Percentiles rank a stretch among this genome's conserved stretches.
phyloP scores from a whole-genome alignment of 2,329 filamentous ascomycete genomes.

The Fusarium coffeatum region DNA sequence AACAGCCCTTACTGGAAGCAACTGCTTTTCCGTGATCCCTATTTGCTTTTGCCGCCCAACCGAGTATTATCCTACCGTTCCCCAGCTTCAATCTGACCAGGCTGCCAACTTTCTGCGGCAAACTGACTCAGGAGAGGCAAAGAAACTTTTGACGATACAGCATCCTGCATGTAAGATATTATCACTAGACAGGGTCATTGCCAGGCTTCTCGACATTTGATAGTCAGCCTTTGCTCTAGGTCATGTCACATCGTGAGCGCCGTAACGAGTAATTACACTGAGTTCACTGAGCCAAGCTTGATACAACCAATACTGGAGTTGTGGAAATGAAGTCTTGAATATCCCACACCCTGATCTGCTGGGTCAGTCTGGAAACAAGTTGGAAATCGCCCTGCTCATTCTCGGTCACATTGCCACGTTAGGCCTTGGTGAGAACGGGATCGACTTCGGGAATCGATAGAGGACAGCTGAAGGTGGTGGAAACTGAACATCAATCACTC shows the following conservation, averaged over 20 bases:
- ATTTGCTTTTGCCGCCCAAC: conserved; percentile 35
- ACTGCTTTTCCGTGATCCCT: conserved; percentile 30
- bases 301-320: conserved; percentile 15
- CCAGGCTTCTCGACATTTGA: conserved; percentile 16
- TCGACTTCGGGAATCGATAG: conserved; percentile 41
- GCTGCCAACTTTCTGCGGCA: conserved; percentile 28
- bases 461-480: conserved; percentile 32
- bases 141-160: conserved; percentile 22
- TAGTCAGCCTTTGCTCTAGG: conserved; percentile 28
- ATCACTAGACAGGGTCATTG: conserved; percentile 19
- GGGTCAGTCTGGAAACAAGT: conserved; percentile 12
- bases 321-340: conserved; percentile 11
- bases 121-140: conserved; percentile 35
- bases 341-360: conserved; percentile 11
- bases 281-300: conserved; percentile 18
- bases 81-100: conserved; percentile 29
- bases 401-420: conserved; percentile 32
- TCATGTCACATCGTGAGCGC: conserved; percentile 30
- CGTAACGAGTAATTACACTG: conserved; percentile 2
- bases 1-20: conserved; percentile 26
- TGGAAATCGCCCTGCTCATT: conserved; percentile 9
- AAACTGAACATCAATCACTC: conserved; percentile 27
- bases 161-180: conserved; percentile 12
- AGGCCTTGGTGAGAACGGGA: conserved; percentile 26
- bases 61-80: conserved; percentile 27